These are phyloP conservation scores for Leccinum ochraceum DNA, from an alignment of 768 basidiomycete species.

Conservation along the genomic window DNA sequence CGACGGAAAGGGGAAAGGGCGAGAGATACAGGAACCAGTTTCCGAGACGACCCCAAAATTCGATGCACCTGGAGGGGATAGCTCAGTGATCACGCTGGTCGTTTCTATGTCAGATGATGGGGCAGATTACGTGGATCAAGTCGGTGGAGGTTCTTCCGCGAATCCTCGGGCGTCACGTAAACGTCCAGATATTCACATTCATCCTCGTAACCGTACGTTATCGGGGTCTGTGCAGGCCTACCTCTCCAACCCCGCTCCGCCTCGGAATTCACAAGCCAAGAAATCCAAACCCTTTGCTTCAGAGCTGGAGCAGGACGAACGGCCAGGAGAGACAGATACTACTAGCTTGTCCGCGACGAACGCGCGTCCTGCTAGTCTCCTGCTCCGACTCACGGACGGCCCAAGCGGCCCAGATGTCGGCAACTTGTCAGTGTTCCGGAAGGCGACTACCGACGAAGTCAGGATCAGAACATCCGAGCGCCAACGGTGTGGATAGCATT, in stretches of 20 bases:
- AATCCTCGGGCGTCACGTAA: slow-evolving; percentile 22
- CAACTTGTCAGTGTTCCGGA: not conserved
- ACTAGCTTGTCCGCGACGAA: not conserved
- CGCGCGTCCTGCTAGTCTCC: not conserved
- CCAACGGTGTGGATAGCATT: not conserved
- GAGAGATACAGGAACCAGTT: not conserved
- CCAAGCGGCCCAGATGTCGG: not conserved
- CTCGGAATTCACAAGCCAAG: slow-evolving; percentile 1
- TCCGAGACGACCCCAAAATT: not conserved
- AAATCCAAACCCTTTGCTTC: not conserved
- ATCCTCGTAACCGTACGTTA: slow-evolving; percentile 43
- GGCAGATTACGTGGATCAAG: slow-evolving; percentile 13
- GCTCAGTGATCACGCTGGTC: slow-evolving; percentile 1
- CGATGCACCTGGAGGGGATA: slow-evolving; percentile 2
- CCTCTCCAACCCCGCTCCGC: slow-evolving; percentile 29
- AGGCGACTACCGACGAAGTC: not conserved
- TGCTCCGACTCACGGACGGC: slow-evolving; percentile 8
- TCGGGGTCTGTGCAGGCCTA: slow-evolving; percentile 51
- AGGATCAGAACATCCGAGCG: slow-evolving; percentile 1
- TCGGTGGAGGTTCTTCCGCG: slow-evolving; percentile 18
- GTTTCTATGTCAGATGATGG: not conserved
- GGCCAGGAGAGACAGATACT: not conserved
- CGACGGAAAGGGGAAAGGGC: slow-evolving; percentile 14
- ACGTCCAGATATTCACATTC: slow-evolving; percentile 14
- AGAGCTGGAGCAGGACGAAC: not conserved